Percentiles rank a stretch among this genome's conserved stretches.
These are phyloP conservation scores for Claviceps paspali DNA, from an alignment of 2,329 filamentous ascomycete genomes.

Conservation along the genomic window DNA sequence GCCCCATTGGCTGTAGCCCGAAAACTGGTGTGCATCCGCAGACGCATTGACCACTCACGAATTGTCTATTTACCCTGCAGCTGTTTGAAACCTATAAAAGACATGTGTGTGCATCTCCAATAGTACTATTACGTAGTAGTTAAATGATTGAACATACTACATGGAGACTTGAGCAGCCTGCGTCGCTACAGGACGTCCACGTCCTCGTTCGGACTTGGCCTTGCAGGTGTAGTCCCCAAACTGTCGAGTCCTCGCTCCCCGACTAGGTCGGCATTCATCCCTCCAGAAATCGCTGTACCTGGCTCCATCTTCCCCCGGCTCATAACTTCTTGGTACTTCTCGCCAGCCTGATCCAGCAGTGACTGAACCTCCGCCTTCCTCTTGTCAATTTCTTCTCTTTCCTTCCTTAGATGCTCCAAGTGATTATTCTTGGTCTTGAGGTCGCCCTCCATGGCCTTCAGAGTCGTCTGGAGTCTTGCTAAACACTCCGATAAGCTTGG, in stretches of 20 bases:
- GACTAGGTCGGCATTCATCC: slow-evolving; percentile 9
- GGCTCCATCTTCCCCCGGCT: slow-evolving; percentile 13
- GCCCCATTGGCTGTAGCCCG: slow-evolving; percentile 18
- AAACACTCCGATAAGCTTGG: slow-evolving; percentile 58
- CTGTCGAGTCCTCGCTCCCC: slow-evolving; percentile 22
- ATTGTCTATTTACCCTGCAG: too few species aligned
- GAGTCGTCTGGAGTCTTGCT: slow-evolving; percentile 42
- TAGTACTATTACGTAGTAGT: too few species aligned
- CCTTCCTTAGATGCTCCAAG: slow-evolving; percentile 51
- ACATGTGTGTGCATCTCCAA: not conserved
- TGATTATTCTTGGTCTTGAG: slow-evolving; percentile 44
- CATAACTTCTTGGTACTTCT: slow-evolving; percentile 37
- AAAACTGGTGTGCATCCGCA: slow-evolving; percentile 9
- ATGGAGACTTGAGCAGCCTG: not conserved
- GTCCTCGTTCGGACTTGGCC: slow-evolving; percentile 10
- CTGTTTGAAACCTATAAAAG: too few species aligned
- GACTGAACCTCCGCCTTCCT: slow-evolving; percentile 69
- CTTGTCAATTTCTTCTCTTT: slow-evolving; percentile 51
- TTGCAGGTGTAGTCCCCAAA: slow-evolving; percentile 17
- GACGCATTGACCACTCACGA: too few species aligned
- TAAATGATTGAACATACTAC: too few species aligned
- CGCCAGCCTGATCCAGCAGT: slow-evolving; percentile 65
- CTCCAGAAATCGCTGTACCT: slow-evolving; percentile 1
- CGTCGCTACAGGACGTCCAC: slow-evolving; percentile 8
- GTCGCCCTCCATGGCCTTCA: slow-evolving; percentile 48